Base-by-base conservation (phyloP, 2,329 filamentous ascomycete genomes). In the Fusarium illudens region DNA sequence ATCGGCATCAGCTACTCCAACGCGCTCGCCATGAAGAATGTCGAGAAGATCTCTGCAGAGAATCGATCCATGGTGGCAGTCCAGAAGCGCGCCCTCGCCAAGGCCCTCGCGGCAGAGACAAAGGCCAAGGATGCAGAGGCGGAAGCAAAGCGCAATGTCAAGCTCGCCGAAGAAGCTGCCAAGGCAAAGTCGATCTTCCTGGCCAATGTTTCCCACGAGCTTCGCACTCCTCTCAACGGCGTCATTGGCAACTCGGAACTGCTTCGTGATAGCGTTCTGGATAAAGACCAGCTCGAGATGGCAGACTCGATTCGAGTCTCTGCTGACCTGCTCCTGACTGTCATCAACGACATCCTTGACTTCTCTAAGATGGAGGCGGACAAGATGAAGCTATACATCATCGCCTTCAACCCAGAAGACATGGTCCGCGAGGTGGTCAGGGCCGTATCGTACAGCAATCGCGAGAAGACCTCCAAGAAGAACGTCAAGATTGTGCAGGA, bases 261-360 rank as follows among this genome's bases (percentile, higher is more conserved):
- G 15, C 80, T 96, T 8, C 85, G 92, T 49, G 93, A 96, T 74
- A 94, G 91, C 72, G 82, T 86, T 20, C 82, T 96, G 55, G 89
- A 91, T 68, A 86, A 84, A 61, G 92, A 96, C 66, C 92, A 96
- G 77, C 84, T 89, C 30, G 93, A 96, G 70, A 96, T 94, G 84
- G 92, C 92, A 4, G 93, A 96, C 75, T 95, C 93, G 15, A 96
- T 96, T 57, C 89, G 93, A 51, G 86, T 94, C 30, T 96, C 92
- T 50, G 93, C 93, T 0, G 94, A 97, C 75, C 89, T 96, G 15
- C 81, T 97, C 13, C 83, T 97, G 25, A 96, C 94, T 0, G 93
- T 97, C 49, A 97, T 97, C 80, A 97, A 97, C 75, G 95, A 98
- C 75, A 97, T 97, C 55, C 84, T 97, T 5, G 95, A 98, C 79